A percentile compares a stretch with the other conserved stretches of the same genome.
phyloP scores from a whole-genome alignment of 495 filamentous ascomycete species.

The Rhypophila decipiens region DNA sequence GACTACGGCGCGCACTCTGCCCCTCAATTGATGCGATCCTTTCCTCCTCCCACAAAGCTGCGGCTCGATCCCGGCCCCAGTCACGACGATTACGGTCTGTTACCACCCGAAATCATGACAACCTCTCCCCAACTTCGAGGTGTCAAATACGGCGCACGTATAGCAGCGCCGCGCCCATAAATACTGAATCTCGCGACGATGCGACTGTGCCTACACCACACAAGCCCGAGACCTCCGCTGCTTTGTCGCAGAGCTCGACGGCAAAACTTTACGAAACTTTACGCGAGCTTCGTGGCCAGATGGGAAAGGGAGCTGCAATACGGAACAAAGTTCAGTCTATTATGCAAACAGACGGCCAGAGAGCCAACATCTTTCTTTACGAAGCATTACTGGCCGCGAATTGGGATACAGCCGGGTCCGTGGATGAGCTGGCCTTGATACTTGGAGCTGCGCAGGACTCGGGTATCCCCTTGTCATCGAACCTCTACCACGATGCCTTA shows the following conservation, averaged over 20 bases:
- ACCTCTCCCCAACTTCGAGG: too few relatives aligned
- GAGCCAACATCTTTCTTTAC: slow-evolving; percentile 62
- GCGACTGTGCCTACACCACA: too few relatives aligned
- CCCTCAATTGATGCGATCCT: slow-evolving; percentile 45
- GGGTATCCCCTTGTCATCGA: slow-evolving; percentile 54
- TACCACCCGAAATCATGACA: too few relatives aligned
- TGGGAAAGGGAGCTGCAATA: slow-evolving; percentile 10
- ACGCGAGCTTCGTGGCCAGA: slow-evolving; percentile 24
- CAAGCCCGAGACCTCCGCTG: too few relatives aligned
- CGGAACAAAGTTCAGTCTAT: slow-evolving; percentile 48
- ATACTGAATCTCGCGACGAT: too few relatives aligned
- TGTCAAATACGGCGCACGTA: too few relatives aligned
- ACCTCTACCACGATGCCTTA: slow-evolving; percentile 64
- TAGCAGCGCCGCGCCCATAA: too few relatives aligned
- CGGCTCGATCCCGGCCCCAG: not conserved
- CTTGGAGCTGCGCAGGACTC: slow-evolving; percentile 62
- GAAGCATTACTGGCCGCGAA: slow-evolving; percentile 67
- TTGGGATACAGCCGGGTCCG: slow-evolving; percentile 59
- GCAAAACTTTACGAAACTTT: slow-evolving; percentile 42
- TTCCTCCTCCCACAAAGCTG: not conserved
- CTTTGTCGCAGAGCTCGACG: not conserved
- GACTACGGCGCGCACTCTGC: slow-evolving; percentile 62
- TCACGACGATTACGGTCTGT: not conserved
- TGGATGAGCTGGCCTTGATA: slow-evolving; percentile 50
- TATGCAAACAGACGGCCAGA: slow-evolving; percentile 53